phyloP scores from a whole-genome alignment of 2,329 filamentous ascomycete genomes.

The Lecanicillium sp. region DNA sequence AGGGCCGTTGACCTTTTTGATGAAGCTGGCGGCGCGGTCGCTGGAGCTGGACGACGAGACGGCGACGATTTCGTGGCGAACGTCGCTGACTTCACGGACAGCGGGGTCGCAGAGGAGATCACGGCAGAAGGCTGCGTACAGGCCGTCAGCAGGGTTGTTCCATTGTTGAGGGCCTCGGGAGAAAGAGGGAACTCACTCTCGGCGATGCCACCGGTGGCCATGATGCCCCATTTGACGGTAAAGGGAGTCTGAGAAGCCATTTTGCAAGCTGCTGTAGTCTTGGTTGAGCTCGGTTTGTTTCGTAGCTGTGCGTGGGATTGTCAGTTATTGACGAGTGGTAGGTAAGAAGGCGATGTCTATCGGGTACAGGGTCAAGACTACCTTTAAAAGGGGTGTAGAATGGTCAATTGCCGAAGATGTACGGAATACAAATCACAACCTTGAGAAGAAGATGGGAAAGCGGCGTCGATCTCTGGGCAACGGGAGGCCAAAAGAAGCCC shows the following conservation, averaged over 20 bases:
- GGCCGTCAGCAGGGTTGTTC: too few relatives aligned
- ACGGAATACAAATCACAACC: too few relatives aligned
- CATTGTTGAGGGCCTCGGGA: constrained; percentile 1
- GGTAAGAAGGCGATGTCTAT: too few relatives aligned
- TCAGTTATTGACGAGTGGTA: too few relatives aligned
- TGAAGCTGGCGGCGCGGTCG: constrained; percentile 62
- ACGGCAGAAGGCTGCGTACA: constrained; percentile 59
- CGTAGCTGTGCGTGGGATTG: neutral
- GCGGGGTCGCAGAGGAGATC: constrained; percentile 71
- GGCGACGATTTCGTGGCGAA: constrained; percentile 70
- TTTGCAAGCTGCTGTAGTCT: constrained; percentile 12
- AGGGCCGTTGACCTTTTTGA: constrained; percentile 63
- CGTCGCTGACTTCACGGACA: constrained; percentile 60
- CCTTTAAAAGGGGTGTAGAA: too few relatives aligned
- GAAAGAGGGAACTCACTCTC: constrained; percentile 33
- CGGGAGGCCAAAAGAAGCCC: too few relatives aligned
- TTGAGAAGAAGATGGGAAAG: too few relatives aligned
- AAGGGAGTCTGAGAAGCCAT: constrained; percentile 35
- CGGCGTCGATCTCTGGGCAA: too few relatives aligned
- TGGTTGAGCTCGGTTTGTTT: neutral
- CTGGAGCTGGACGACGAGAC: constrained; percentile 72
- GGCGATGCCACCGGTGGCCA: constrained; percentile 54
- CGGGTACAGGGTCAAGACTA: too few relatives aligned
- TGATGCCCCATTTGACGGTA: constrained; percentile 51
- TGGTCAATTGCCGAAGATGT: too few relatives aligned